These are phyloP conservation scores for Didymella exigua DNA, from an alignment of 2,329 filamentous ascomycete genomes.

Conservation along the genomic window DNA sequence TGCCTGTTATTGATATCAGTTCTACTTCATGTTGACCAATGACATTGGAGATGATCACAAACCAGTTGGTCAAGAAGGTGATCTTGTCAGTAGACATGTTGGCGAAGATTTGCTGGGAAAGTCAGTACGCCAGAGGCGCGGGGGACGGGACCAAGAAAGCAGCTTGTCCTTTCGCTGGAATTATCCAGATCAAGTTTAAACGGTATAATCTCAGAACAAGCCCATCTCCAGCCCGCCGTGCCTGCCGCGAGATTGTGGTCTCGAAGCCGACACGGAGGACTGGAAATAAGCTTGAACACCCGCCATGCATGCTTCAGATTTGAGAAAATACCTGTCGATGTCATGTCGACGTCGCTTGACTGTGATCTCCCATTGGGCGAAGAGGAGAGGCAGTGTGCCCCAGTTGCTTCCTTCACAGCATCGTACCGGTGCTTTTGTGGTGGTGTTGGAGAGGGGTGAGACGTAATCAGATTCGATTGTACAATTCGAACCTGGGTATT, in stretches of 20 bases:
- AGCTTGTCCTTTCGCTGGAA: conserved; percentile 99
- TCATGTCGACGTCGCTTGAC: conserved; percentile 10
- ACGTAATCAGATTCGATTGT: background rate
- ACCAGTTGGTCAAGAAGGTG: conserved; percentile 85
- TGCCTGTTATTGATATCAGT: conserved; percentile 61
- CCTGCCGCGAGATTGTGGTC: conserved; percentile 75
- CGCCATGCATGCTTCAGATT: conserved; percentile 48
- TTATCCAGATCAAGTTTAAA: conserved; percentile 98
- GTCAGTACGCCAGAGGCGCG: conserved; percentile 33
- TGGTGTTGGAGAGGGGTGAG: background rate
- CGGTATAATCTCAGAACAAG: conserved; percentile 85
- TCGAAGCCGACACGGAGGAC: conserved; percentile 61
- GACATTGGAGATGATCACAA: conserved; percentile 36
- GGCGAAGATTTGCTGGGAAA: conserved; percentile 40
- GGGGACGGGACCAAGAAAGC: conserved; percentile 60
- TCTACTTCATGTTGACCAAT: background rate
- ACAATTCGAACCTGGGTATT: background rate
- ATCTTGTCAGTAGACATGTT: conserved; percentile 85
- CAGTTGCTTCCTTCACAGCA: conserved; percentile 11
- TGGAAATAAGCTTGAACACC: conserved; percentile 42
- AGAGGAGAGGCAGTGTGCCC: background rate
- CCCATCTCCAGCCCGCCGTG: conserved; percentile 70
- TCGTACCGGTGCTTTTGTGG: conserved; percentile 10
- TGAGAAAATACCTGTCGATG: conserved; percentile 18
- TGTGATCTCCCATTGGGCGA: background rate